Evolutionary conservation across 2,329 filamentous ascomycete genomes (phyloP), one percentile per base, ranked within the genome.

Genomic region (Acephala macrosclerotiorum): DNA sequence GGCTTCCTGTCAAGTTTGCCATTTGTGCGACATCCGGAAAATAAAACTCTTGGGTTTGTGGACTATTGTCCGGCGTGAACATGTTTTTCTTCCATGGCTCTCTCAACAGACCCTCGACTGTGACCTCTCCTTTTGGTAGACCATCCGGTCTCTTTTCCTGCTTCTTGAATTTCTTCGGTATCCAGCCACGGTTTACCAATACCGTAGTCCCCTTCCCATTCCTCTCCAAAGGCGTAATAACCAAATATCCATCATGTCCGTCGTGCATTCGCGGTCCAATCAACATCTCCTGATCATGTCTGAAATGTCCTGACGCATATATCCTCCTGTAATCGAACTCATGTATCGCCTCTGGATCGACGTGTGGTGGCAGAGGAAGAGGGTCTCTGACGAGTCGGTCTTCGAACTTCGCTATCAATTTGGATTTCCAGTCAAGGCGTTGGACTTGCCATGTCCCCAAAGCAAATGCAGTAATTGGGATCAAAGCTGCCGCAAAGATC

Each of bases 61-160:
- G 95, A 72, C 88, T 84, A 74, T 99, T 99, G 0, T 91, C 89
- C 0, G 96, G 96, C 63, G 96, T 99, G 78, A 99, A 99, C 86
- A 94, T 91, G 78, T 99, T 99, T 85, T 95, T 97, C 85, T 97
- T 96, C 87, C 93, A 97, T 9, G 95, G 95, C 80, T 96, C 89
- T 66, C 96, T 82, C 77, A 99, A 77, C 77, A 99, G 75, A 0
- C 96, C 96, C 80, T 97, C 89, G 2, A 99, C 89, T 0, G 85
- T 86, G 11, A 98, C 89, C 74, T 91, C 87, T 0, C 89, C 93
- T 58, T 75, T 77, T 0, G 91, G 91, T 71, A 98, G 72, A 0
- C 89, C 88, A 26, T 88, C 86, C 0, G 85, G 81, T 26, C 93
- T 81, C 63, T 83, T 81, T 70, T 81, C 81, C 80, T 94, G 91